Percentiles rank a stretch among this genome's conserved stretches.
Evolutionary conservation across 495 filamentous ascomycete species (phyloP).

Genomic region (Penicillium verhagenii): DNA sequence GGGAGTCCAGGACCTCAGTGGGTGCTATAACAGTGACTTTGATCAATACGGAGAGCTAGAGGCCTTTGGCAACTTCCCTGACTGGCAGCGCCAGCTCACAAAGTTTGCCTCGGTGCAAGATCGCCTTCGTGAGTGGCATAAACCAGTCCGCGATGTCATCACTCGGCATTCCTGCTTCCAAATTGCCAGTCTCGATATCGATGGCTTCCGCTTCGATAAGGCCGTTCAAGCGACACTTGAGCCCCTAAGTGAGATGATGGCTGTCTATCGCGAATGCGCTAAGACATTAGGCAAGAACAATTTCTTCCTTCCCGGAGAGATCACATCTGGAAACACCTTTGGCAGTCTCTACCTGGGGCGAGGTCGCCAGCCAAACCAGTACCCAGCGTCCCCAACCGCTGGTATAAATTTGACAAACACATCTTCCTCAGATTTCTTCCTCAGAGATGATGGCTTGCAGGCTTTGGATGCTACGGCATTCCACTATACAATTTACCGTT

Average conservation of each 20-base stretch:
- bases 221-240: conserved; percentile 65
- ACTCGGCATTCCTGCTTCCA: conserved; percentile 66
- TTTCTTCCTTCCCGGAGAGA: conserved; percentile 65
- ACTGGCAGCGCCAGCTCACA: conserved; percentile 68
- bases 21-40: conserved; percentile 70
- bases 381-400: conserved; percentile 43
- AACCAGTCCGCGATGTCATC: conserved; percentile 57
- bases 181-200: conserved; percentile 61
- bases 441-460: conserved; percentile 55
- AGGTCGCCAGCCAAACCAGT: conserved; percentile 56
- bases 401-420: conserved; percentile 46
- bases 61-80: conserved; percentile 66
- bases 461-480: conserved; percentile 68
- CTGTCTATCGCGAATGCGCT: conserved; percentile 57
- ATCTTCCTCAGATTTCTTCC: conserved; percentile 46
- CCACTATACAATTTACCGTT: conserved; percentile 69
- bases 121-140: conserved; percentile 69
- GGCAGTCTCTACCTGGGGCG: conserved; percentile 69
- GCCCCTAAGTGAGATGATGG: conserved; percentile 56
- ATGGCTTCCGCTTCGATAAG: conserved; percentile 70
- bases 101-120: conserved; percentile 78
- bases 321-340: conserved; percentile 61
- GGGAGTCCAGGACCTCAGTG: conserved; percentile 45
- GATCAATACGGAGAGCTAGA: conserved; percentile 69
- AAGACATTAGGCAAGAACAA: conserved; percentile 55